Base-by-base conservation (phyloP, 148 eudicot genomes). In the Silene uniflora region DNA sequence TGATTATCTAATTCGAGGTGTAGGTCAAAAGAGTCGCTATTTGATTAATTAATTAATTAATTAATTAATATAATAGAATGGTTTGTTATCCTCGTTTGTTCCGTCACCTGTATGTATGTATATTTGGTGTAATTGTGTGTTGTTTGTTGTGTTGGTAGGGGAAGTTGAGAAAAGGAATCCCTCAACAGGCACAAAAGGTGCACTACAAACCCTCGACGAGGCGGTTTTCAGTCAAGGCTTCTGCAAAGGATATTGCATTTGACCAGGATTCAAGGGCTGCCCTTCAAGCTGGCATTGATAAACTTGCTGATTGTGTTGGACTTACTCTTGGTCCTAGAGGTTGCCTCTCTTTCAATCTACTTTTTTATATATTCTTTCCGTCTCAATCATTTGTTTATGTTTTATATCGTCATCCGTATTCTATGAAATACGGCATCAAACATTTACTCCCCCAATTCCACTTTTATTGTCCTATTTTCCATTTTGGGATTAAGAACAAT, bases 291-390 rank as follows among this genome's bases (percentile, higher is more conserved):
- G 98, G 98, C 11, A 94, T 94, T 64, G 98, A 94, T 74, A 94
- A 94, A 81, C 93, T 94, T 17, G 88, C 97, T 25, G 97, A 94
- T 84, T 89, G 87, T 19, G 98, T 94, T 21, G 98, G 86, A 1
- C 93, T 94, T 74, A 94, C 98, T 77, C 98, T 94, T 63, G 98
- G 98, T 73, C 98, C 98, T 19, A 86, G 97, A 79, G 98, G 98
- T 92, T 32, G 2, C 35, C 35, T 32, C 35, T 32, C 35, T 32
- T 27, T 27, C 29, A 27, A 27, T 27, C 29, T 27, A 35, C 39
- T 35, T 35, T 5, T 35, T 35, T 3, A 2, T 35, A 5, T 35
- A 35, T 35, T 35, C 39, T 35, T 5, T 7, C 44, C 44, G 44
- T 39, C 44, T 39, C 9, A 39, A 39, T 39, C 10, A 6, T 39